phyloP scores from a whole-genome alignment of 2,329 filamentous ascomycete species.

The Aspergillus japonicus region DNA sequence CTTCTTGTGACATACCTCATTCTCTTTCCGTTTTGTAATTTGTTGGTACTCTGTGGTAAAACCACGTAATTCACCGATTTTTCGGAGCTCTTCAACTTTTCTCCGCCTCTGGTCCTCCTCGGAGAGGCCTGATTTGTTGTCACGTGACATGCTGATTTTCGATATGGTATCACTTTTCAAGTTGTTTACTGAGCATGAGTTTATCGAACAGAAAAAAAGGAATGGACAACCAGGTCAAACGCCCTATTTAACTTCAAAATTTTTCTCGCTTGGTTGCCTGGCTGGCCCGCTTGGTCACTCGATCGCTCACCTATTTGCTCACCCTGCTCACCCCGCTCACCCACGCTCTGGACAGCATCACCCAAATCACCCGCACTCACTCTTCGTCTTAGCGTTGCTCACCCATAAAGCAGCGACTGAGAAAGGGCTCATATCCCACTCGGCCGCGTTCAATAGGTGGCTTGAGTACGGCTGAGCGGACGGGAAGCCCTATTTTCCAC shows the following conservation, averaged over 20 bases:
- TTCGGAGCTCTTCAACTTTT: not conserved
- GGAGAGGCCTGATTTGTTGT: not conserved
- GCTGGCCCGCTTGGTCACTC: not conserved
- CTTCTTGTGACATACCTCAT: not conserved
- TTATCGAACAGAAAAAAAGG: not conserved
- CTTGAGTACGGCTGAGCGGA: not conserved
- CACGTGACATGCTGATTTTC: not conserved
- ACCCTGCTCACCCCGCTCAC: not conserved
- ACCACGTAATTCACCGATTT: not conserved
- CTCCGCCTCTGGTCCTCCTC: not conserved
- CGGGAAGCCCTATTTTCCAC: too few relatives aligned
- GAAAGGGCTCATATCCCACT: not conserved
- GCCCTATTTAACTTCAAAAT: not conserved
- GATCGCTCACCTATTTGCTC: not conserved
- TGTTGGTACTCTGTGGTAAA: not conserved
- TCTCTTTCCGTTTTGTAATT: not conserved
- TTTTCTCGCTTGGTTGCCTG: not conserved
- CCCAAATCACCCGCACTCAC: not conserved
- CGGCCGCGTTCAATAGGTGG: too few relatives aligned
- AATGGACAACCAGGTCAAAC: not conserved
- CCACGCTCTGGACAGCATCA: not conserved
- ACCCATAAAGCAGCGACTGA: constrained; percentile 1
- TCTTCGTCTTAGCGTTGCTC: not conserved
- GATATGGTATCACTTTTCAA: not conserved
- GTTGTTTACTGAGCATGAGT: not conserved